These are phyloP conservation scores for Coccinonectria pachysandricola DNA, from an alignment of 2,329 filamentous ascomycete species.

Conservation along the genomic window DNA sequence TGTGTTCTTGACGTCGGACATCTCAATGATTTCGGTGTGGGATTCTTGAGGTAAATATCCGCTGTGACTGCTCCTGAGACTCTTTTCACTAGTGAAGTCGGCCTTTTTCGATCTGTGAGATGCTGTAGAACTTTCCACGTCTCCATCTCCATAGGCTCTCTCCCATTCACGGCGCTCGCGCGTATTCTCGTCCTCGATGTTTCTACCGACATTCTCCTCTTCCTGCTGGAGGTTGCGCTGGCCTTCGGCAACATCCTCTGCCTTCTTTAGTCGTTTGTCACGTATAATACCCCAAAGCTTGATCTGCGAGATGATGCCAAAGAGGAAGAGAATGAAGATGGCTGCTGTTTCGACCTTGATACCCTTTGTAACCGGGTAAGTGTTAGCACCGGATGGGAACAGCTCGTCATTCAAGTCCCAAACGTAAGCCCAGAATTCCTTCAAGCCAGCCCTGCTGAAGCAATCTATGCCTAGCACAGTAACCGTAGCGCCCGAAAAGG, in stretches of 20 bases:
- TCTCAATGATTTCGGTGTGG: conserved; percentile 41
- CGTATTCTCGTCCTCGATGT: conserved; percentile 51
- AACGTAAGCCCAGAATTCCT: conserved; percentile 92
- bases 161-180: conserved; percentile 66
- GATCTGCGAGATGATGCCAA: conserved; percentile 75
- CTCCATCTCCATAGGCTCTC: conserved; percentile 57
- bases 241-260: conserved; percentile 37
- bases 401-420: conserved; percentile 73
- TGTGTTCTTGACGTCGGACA: conserved; percentile 36
- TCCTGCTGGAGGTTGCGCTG: conserved; percentile 47
- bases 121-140: conserved; percentile 21
- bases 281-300: conserved; percentile 77
- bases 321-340: conserved; percentile 61
- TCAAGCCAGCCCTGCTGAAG: conserved; percentile 78
- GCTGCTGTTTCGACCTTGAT: conserved; percentile 77
- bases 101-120: conserved; percentile 43
- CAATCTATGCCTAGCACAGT: conserved; percentile 81
- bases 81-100: conserved; percentile 38
- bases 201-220: conserved; percentile 60
- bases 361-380: conserved; percentile 77
- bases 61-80: conserved; percentile 22
- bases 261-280: conserved; percentile 45
- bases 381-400: conserved; percentile 66
- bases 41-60: conserved; percentile 26
- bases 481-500: conserved; percentile 73